phyloP scores from a whole-genome alignment of 208 protist genomes.

The Blechomonas ayalai region DNA sequence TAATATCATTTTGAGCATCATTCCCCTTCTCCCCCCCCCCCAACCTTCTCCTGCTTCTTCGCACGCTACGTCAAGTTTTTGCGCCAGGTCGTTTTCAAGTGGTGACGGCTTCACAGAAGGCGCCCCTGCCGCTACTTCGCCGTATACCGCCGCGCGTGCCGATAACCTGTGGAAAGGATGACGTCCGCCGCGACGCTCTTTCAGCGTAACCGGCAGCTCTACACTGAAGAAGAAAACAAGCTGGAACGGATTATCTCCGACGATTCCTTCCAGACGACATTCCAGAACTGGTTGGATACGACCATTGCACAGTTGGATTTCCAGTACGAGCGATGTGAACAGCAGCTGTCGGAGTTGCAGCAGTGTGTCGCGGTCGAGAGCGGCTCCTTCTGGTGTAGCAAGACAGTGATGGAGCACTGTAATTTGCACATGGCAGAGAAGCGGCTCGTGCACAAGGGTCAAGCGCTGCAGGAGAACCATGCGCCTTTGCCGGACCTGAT shows the following conservation, averaged over 20 bases:
- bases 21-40: too few relatives aligned
- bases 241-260: constrained; percentile 56
- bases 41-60: too few relatives aligned
- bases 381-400: constrained; percentile 79
- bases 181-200: constrained; percentile 50
- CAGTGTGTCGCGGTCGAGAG: constrained; percentile 41
- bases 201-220: constrained; percentile 80
- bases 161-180: constrained; percentile 25
- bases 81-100: too few relatives aligned
- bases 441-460: constrained; percentile 26
- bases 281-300: constrained; percentile 71
- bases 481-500: constrained; percentile 70
- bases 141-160: too few relatives aligned
- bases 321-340: constrained; percentile 79
- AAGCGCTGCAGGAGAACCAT: constrained; percentile 17
- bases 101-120: too few relatives aligned
- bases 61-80: too few relatives aligned
- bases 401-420: constrained; percentile 86
- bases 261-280: constrained; percentile 51
- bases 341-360: constrained; percentile 80
- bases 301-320: constrained; percentile 75
- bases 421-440: constrained; percentile 78
- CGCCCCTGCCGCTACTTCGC: too few relatives aligned
- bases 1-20: too few relatives aligned
- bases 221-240: constrained; percentile 78